Evolutionary conservation across 1,139 yeast genomes (phyloP), one percentile per base, ranked within the genome.

Genomic region (Lodderomyces oxycetoniae): DNA sequence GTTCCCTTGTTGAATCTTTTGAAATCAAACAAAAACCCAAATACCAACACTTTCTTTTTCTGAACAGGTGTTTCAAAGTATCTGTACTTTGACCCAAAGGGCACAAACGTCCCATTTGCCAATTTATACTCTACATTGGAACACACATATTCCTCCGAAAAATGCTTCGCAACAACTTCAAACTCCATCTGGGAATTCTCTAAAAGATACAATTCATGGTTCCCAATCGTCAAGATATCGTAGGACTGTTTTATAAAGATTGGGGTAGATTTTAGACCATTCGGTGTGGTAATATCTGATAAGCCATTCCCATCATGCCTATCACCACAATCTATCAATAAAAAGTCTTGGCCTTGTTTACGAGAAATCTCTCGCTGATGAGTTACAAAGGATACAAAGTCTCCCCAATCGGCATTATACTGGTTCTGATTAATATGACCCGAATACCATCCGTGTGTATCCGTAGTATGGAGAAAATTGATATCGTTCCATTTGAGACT

Each of bases 251-350:
- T 61, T 43, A 71, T 71, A 54, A 88, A 88, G 0, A 87, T 67
- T 1, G 73, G 69, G 24, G 79, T 72, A 1, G 91, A 73, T 19
- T 68, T 55, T 9, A 62, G 50, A 0, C 96, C 97, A 48, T 80
- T 80, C 2, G 89, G 86, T 3, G 32, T 43, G 0, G 95, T 81
- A 8, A 82, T 80, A 57, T 89, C 97, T 30, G 88, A 73, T 15
- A 81, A 58, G 1, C 97, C 98, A 52, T 87, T 88, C 1, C 98
- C 98, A 55, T 91, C 97, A 47, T 86, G 95, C 41, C 87, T 77
- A 57, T 91, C 98, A 6, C 98, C 98, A 1, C 93, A 77, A 52
- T 91, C 98, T 2, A 91, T 71, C 2, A 88, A 48, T 5, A 91
- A 47, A 20, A 91, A 52, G 50, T 91, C 97, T 23, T 67, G 74